Base-by-base conservation (phyloP, 306 rosid species). In the Cicer cuneatum region DNA sequence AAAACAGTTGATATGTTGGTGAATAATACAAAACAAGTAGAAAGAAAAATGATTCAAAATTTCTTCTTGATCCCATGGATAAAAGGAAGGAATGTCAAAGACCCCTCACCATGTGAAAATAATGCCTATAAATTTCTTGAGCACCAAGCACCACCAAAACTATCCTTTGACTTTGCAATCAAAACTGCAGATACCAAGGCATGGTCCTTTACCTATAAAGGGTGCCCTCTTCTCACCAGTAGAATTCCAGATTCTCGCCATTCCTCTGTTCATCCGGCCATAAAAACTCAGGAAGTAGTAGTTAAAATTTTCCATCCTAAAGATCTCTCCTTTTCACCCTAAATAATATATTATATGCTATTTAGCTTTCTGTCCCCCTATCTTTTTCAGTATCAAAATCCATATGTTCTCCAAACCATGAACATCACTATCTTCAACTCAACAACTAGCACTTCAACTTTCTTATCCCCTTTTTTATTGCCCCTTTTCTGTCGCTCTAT, bases 81-180 rank as follows among this genome's bases (percentile, higher is more conserved):
- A 59, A 72, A 81, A 14, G 42, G 45, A 72, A 76, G 71, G 46
- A 74, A 66, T 78, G 73, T 38, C 71, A 57, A 80, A 65, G 83
- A 58, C 84, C 84, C 89, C 87, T 87, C 87, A 75, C 84, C 83
- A 71, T 72, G 47, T 64, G 39, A 74, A 56, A 71, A 81, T 37
- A 83, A 83, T 48, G 73, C 62, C 77, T 75, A 76, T 18, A 73
- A 70, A 56, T 65, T 67, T 71, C 82, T 51, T 37, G 79, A 69
- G 78, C 66, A 69, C 73, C 63, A 83, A 70, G 74, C 84, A 69
- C 80, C 78, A 58, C 42, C 53, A 73, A 61, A 78, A n/a, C 79
- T 41, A 19, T 77, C 72, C 69, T 54, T 65, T 75, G 72, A 79
- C 84, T 71, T 83, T 73, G 77, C 76, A 62, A 74, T 56, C 58